These are phyloP conservation scores for Solanum appendiculatum DNA, from an alignment of 257 asterid genomes.

Conservation along the genomic window DNA sequence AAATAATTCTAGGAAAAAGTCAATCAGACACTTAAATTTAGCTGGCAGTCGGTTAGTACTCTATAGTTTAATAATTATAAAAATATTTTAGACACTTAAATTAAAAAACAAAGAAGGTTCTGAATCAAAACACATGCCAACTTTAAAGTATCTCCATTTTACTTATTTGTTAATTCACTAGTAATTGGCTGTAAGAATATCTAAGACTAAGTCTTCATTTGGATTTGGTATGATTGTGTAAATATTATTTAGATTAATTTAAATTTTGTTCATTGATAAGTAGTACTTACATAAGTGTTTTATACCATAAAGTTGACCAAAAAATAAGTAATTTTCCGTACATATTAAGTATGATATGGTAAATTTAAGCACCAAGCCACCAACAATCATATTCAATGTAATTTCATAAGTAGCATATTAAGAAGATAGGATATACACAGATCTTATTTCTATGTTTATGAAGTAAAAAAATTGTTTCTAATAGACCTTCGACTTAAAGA, in stretches of 20 bases:
- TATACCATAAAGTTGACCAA: neutral
- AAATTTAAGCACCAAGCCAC: neutral
- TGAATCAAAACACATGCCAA: conserved; percentile 1
- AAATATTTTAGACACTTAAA: neutral
- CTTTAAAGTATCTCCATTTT: neutral
- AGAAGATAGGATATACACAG: fast-evolving
- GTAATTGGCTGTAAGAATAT: neutral
- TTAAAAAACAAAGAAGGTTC: neutral
- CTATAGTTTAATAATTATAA: neutral
- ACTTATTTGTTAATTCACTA: neutral
- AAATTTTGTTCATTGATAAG: neutral
- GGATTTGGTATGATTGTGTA: neutral
- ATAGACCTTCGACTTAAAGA: no score
- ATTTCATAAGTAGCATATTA: fast-evolving
- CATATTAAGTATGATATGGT: neutral
- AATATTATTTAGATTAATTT: neutral
- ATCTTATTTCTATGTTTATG: neutral
- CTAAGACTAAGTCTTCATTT: neutral
- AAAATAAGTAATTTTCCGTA: neutral
- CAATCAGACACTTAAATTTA: neutral
- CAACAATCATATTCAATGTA: neutral
- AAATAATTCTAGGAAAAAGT: neutral
- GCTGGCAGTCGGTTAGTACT: neutral
- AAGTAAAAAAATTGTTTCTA: no score
- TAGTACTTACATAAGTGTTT: neutral